Base-by-base conservation (phyloP, 2,329 filamentous ascomycete species). In the Aschersonia sp. region DNA sequence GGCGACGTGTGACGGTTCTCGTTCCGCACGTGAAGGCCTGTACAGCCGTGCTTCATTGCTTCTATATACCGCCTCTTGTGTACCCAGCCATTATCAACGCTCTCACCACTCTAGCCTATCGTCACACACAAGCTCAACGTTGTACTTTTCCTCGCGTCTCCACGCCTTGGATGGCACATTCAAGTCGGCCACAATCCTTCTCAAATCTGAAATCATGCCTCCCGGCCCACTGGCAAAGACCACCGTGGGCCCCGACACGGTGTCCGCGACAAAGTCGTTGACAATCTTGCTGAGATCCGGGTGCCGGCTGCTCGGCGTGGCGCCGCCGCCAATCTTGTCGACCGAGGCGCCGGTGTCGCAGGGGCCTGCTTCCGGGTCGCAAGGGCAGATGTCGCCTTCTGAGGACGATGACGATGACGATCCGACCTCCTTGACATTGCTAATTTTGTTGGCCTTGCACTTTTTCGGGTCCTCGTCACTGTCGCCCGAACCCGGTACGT, bases 211-310 rank as follows among this genome's bases (percentile, higher is more conserved):
- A 5, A 80, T 71, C 73, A 83, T 79, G 1, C 69, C 66, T 1
- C 69, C 68, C 1, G 79, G 79, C 0, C 79, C 79, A 54, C 78
- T 82, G 0, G 72, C 78, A 56, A 78, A 71, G 0, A 83, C 75
- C 0, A 68, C 65, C 0, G 75, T 78, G 10, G 71, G 61, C 0
- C 76, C 77, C 0, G 59, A 55, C 0, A 68, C 59, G 0, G 72
- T 74, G 2, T 60, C 55, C 0, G 63, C 63, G 4, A 77, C 65
- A 53, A 81, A 80, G 4, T 62, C 60, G 6, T 56, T 56, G 2
- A 82, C 64, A 7, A 77, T 60, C 12, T 60, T 58, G 1, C 55
- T 45, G 12, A 81, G 56, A 46, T 76, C 63, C 0, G 73, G 72
- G 40, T 72, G 67, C 33, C 61, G 57, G 32, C 62, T 54, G 50